Percentiles rank a stretch among this genome's conserved stretches.
Evolutionary conservation across 2,329 filamentous ascomycete species (phyloP).

Genomic region (Aspergillus ochraceus): DNA sequence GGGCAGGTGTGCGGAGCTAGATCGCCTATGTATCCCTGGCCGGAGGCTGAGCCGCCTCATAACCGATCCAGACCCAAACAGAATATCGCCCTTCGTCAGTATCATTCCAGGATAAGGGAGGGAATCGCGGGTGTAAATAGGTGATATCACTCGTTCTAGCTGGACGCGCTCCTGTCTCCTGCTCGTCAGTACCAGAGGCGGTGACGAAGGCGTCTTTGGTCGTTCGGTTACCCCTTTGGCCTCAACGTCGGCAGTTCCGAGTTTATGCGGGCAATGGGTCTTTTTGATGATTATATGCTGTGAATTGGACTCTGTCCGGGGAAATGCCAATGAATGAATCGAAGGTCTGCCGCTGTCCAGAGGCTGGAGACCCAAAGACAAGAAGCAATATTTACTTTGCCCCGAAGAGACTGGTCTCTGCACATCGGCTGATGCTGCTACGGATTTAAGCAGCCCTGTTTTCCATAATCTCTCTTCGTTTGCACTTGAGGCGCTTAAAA

Average conservation of each 20-base stretch:
- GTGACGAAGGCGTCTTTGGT: slow-evolving; percentile 71
- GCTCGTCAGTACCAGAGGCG: slow-evolving; percentile 71
- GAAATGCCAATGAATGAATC: slow-evolving; percentile 74
- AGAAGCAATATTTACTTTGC: slow-evolving; percentile 30
- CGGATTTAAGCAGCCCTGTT: slow-evolving; percentile 59
- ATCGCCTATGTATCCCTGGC: slow-evolving; percentile 72
- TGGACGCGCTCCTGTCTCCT: slow-evolving; percentile 73
- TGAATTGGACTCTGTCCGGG: slow-evolving; percentile 66
- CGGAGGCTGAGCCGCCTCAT: slow-evolving; percentile 85
- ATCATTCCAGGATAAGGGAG: slow-evolving; percentile 83
- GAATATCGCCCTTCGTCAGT: slow-evolving; percentile 64
- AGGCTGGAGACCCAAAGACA: slow-evolving; percentile 69
- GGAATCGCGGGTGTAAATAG: slow-evolving; percentile 80
- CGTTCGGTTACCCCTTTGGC: slow-evolving; percentile 64
- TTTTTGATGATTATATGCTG: slow-evolving; percentile 85
- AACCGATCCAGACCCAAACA: slow-evolving; percentile 73
- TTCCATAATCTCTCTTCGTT: slow-evolving; percentile 82
- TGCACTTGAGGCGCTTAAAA: slow-evolving; percentile 81
- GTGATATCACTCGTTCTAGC: slow-evolving; percentile 70
- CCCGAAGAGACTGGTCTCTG: slow-evolving; percentile 44
- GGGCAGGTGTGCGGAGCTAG: slow-evolving; percentile 52
- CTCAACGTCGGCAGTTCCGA: slow-evolving; percentile 45
- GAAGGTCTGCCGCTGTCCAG: slow-evolving; percentile 67
- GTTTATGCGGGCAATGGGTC: slow-evolving; percentile 67
- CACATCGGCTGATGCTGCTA: slow-evolving; percentile 52